Evolutionary conservation across 768 basidiomycete species (phyloP).

Genomic region (Kockovaella imperatae): DNA sequence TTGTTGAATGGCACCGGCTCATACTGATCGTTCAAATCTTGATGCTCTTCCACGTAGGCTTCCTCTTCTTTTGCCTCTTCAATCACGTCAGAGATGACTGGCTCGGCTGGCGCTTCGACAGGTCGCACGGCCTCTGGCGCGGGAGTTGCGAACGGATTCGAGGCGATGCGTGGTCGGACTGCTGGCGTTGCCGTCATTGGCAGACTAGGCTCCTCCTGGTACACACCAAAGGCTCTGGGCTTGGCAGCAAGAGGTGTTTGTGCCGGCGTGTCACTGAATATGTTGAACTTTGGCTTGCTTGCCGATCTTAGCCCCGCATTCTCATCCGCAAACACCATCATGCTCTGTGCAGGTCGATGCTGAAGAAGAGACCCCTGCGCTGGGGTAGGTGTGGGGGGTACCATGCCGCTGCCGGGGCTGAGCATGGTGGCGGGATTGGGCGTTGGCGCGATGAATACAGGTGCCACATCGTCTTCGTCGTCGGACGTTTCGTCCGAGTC

Average conservation of each 20-base stretch:
- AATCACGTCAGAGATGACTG: slow-evolving; percentile 6
- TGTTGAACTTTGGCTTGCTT: slow-evolving; percentile 23
- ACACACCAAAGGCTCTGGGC: slow-evolving; percentile 20
- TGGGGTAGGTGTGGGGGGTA: slow-evolving; percentile 45
- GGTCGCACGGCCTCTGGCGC: too few species aligned
- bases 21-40: slow-evolving; percentile 12
- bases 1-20: slow-evolving; percentile 28
- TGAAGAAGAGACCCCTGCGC: slow-evolving; percentile 24
- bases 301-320: slow-evolving; percentile 26
- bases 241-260: slow-evolving; percentile 33
- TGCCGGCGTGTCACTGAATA: slow-evolving; percentile 39
- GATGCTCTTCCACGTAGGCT: slow-evolving; percentile 1
- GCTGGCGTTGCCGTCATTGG: slow-evolving; percentile 6
- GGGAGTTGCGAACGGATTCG: slow-evolving; percentile 31
- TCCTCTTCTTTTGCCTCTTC: slow-evolving; percentile 11
- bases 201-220: slow-evolving; percentile 6
- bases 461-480: slow-evolving; percentile 39
- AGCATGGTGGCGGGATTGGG: slow-evolving; percentile 28
- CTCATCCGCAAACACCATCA: slow-evolving; percentile 18
- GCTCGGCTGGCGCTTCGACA: slow-evolving; percentile 8
- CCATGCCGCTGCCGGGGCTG: slow-evolving; percentile 23
- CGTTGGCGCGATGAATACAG: slow-evolving; percentile 18
- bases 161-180: slow-evolving; percentile 1
- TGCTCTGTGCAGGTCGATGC: slow-evolving; percentile 1
- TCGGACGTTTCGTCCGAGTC: slow-evolving; percentile 29